Percentiles rank a stretch among this genome's conserved stretches.
Conservation (phyloP, 1,284 basidiomycete genomes). For the Marasmius sp. region DNA sequence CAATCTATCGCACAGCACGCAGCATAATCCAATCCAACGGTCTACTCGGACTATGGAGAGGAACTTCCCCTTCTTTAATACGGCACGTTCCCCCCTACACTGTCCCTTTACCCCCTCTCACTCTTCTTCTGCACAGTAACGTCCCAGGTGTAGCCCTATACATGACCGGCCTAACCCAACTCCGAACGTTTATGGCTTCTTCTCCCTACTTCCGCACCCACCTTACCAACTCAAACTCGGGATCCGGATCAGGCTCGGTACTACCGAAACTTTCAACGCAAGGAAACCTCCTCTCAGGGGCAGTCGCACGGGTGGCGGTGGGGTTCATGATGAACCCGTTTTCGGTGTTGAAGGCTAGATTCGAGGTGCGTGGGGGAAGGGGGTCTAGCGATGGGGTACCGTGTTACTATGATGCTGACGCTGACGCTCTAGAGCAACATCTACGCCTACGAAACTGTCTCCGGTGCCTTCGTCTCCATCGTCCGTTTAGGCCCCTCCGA, state of each 20-base stretch:
- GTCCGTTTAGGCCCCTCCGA: conserved; percentile 76
- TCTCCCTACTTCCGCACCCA: conserved; percentile 61
- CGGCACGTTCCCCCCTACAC: conserved; percentile 43
- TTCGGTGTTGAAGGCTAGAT: too few relatives aligned
- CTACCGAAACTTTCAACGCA: conserved; percentile 76
- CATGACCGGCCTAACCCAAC: conserved; percentile 82
- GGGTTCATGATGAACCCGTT: too few relatives aligned
- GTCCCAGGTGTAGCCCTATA: conserved; percentile 93
- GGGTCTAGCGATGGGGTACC: too few relatives aligned
- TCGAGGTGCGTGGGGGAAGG: too few relatives aligned
- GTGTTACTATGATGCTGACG: too few relatives aligned
- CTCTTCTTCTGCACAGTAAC: conserved; percentile 54
- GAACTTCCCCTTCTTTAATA: conserved; percentile 79
- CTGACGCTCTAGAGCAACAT: conserved; percentile 79
- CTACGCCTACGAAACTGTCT: conserved; percentile 70
- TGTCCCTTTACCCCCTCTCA: neutral
- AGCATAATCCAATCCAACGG: conserved; percentile 66
- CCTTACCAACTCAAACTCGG: conserved; percentile 17
- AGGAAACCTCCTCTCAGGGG: too few relatives aligned
- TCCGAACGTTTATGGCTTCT: conserved; percentile 69
- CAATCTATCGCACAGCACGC: conserved; percentile 52
- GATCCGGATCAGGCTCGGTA: conserved; percentile 44
- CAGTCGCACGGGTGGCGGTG: too few relatives aligned
- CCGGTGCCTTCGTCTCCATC: conserved; percentile 62
- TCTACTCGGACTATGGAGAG: conserved; percentile 77